phyloP scores from a whole-genome alignment of 768 basidiomycete species.

The Peribolospora baueri region DNA sequence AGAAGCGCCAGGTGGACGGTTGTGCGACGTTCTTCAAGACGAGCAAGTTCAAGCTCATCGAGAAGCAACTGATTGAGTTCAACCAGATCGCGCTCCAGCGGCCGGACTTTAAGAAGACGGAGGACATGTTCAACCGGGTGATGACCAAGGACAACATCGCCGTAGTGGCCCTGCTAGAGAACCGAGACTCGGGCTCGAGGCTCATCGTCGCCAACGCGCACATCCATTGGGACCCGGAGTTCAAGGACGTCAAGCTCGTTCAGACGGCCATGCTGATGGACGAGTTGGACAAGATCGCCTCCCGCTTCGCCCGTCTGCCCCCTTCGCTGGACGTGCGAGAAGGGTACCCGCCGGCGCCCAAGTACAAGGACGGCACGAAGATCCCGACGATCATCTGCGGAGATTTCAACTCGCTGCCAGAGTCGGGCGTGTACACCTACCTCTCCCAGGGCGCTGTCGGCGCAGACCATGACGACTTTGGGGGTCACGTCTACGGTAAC shows the following conservation, averaged over 20 bases:
- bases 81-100: slow-evolving; percentile 76
- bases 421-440: slow-evolving; percentile 78
- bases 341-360: slow-evolving; percentile 26
- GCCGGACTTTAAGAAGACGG: slow-evolving; percentile 81
- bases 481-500: slow-evolving; percentile 67
- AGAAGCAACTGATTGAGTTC: slow-evolving; percentile 83
- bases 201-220: slow-evolving; percentile 76
- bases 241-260: slow-evolving; percentile 88
- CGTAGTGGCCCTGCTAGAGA: slow-evolving; percentile 63
- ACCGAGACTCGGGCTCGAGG: slow-evolving; percentile 60
- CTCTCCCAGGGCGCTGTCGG: slow-evolving; percentile 40
- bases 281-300: slow-evolving; percentile 70
- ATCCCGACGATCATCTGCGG: slow-evolving; percentile 79
- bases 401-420: slow-evolving; percentile 81
- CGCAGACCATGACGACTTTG: slow-evolving; percentile 67
- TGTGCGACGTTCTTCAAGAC: slow-evolving; percentile 90
- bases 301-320: slow-evolving; percentile 62
- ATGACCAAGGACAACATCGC: slow-evolving; percentile 85
- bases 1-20: slow-evolving; percentile 74
- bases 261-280: slow-evolving; percentile 80
- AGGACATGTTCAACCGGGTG: slow-evolving; percentile 98
- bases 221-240: slow-evolving; percentile 76
- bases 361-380: slow-evolving; percentile 58
- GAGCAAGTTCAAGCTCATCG: slow-evolving; percentile 71
- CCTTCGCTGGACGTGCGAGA: slow-evolving; percentile 22